Base-by-base conservation (phyloP, 352 stramenopile species). In the Globisporangium mamillatum region DNA sequence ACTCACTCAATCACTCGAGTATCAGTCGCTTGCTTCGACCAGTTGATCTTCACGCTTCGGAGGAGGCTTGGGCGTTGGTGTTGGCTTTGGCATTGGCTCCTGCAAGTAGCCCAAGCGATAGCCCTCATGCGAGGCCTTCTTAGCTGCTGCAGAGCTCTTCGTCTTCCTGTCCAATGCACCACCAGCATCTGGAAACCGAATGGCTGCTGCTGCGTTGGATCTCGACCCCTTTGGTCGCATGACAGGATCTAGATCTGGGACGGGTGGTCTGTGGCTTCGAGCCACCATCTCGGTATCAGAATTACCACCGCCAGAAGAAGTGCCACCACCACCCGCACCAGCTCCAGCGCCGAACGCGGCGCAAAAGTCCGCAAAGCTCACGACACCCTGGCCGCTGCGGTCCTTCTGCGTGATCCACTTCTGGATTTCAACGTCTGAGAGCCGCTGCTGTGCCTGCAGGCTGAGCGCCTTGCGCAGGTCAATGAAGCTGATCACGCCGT, bases 381-480 rank as follows among this genome's bases (percentile, higher is more conserved):
- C 78, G 8, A 77, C 69, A 9, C 77, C 80, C 12, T 74, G 71
- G 36, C 79, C 78, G 14, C 72, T 75, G 8, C 66, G 66, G 69
- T 86, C 81, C 54, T 89, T 87, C 59, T 81, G 64, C 0, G 66
- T 77, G 68, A 86, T 78, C 79, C 79, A 84, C n/a, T 71, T 71
- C 65, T 87, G 79, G 44, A 84, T 71, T 58, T 89, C 79, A 44
- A 82, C 22, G 29, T 78, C 69, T 38, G 80, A 79, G 10, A 77
- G 72, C 6, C 58, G 63, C 27, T 60, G 72, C 44, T 60, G 60
- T 1, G 38, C 20, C 16, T 56, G 56, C 29, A 67, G 36, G 46
- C 71, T 68, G 62, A 89, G 62, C 7, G 76, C 78, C 25, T 70
- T 69, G 27, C 78, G 73, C 63, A 89, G 62, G 62, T 87, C 80